A percentile compares a stretch with the other conserved stretches of the same genome.
These are phyloP conservation scores for Ammopiptanthus mongolicus DNA, from an alignment of 306 rosid species.

Conservation along the genomic window DNA sequence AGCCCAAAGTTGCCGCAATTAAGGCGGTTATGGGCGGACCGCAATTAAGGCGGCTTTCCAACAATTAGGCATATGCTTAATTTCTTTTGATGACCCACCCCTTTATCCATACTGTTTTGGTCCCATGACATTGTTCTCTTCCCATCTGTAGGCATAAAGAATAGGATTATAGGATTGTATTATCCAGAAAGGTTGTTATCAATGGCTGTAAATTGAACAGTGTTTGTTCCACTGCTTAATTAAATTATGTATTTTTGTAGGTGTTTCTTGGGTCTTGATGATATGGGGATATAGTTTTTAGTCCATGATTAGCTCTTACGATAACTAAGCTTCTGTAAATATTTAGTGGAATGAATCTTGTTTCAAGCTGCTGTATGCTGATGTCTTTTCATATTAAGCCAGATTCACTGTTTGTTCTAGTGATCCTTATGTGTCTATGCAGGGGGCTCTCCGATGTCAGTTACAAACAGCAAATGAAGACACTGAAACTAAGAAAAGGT, in stretches of 20 bases:
- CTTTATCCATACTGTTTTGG: background rate
- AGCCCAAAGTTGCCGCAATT: too few species aligned
- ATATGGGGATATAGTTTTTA: background rate
- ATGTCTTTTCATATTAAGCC: background rate
- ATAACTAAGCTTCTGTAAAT: background rate
- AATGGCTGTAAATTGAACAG: background rate
- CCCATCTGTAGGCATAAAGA: background rate
- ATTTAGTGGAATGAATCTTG: background rate
- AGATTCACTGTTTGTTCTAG: conserved; percentile 9
- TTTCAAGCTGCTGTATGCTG: background rate
- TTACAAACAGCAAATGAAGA: conserved; percentile 77
- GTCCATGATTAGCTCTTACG: background rate
- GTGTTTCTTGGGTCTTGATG: background rate
- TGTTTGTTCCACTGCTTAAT: background rate
- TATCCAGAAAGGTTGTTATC: background rate
- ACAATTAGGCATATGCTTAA: background rate
- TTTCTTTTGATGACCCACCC: background rate
- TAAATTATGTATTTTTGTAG: background rate
- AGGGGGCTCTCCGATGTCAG: conserved; percentile 87
- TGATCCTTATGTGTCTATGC: conserved; percentile 27
- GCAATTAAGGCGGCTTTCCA: background rate
- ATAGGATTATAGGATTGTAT: conserved; percentile 1
- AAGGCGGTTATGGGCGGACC: too few species aligned
- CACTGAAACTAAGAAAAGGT: conserved; percentile 74
- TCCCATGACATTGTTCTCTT: background rate